Percentiles rank a stretch among this genome's conserved stretches.
Evolutionary conservation across 768 basidiomycete species (phyloP).

Genomic region (Pleurotus cornucopiae): DNA sequence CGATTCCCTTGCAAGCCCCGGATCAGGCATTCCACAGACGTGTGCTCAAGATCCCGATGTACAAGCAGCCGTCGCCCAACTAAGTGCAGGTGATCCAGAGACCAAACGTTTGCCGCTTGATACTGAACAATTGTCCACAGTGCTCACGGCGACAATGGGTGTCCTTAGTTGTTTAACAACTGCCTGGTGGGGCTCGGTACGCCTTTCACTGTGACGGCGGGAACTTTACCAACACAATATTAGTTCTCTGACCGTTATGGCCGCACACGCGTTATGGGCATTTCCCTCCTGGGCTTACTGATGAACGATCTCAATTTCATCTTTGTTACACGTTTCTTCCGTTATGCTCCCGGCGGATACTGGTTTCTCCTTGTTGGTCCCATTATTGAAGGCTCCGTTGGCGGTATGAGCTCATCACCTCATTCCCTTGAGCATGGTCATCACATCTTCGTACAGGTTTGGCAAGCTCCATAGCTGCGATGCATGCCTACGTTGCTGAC

Average conservation of each 20-base stretch:
- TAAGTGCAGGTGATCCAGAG: conserved; percentile 51
- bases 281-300: conserved; percentile 59
- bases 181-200: conserved; percentile 82
- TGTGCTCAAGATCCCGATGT: conserved; percentile 73
- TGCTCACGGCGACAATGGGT: conserved; percentile 62
- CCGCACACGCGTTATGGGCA: conserved; percentile 57
- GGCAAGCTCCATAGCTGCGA: conserved; percentile 42
- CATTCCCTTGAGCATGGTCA: not conserved
- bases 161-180: conserved; percentile 74
- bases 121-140: conserved; percentile 27
- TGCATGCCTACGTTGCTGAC: conserved; percentile 70
- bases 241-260: conserved; percentile 79
- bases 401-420: conserved; percentile 42
- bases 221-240: conserved; percentile 10
- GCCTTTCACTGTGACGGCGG: conserved; percentile 18
- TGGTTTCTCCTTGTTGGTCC: conserved; percentile 71
- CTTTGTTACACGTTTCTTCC: conserved; percentile 53
- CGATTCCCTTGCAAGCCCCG: not conserved
- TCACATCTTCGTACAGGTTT: conserved; percentile 36
- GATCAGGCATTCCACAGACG: conserved; percentile 10
- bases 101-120: not conserved
- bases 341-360: conserved; percentile 73
- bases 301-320: conserved; percentile 64
- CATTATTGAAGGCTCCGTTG: conserved; percentile 63
- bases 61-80: conserved; percentile 64